Conservation (phyloP, 1,139 yeast genomes). For the Sugiyamaella grinbergsii region DNA sequence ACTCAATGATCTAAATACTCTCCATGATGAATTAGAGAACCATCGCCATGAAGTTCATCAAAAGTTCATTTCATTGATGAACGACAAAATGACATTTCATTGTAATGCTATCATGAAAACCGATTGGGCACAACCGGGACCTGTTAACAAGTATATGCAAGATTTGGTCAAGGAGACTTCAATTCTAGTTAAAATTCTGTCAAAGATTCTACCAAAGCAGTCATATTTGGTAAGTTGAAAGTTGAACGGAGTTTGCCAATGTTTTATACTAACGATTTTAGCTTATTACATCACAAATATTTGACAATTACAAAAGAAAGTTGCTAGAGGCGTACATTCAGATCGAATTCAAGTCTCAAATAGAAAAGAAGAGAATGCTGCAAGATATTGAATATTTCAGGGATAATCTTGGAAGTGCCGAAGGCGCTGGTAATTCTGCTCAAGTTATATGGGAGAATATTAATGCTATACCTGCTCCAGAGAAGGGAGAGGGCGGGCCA, state of each 20-base stretch:
- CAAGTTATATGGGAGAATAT: slow-evolving; percentile 68
- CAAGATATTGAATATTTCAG: slow-evolving; percentile 67
- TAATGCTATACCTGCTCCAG: slow-evolving; percentile 48
- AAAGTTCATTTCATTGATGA: slow-evolving; percentile 69
- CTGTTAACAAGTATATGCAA: slow-evolving; percentile 63
- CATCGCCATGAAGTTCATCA: slow-evolving; percentile 69
- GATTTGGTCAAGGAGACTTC: slow-evolving; percentile 65
- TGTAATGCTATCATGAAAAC: slow-evolving; percentile 50
- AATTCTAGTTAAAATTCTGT: slow-evolving; percentile 62
- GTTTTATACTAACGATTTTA: slow-evolving; percentile 17
- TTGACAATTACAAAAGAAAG: slow-evolving; percentile 60
- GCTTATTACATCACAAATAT: slow-evolving; percentile 45
- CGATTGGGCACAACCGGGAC: slow-evolving; percentile 55
- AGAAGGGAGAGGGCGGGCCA: slow-evolving; percentile 3
- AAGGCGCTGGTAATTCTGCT: slow-evolving; percentile 68
- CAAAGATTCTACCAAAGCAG: slow-evolving; percentile 57
- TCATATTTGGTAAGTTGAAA: slow-evolving; percentile 45
- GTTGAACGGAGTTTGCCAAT: background rate
- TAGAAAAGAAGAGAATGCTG: slow-evolving; percentile 47
- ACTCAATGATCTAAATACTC: slow-evolving; percentile 44
- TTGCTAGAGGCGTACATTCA: slow-evolving; percentile 58
- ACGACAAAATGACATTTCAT: slow-evolving; percentile 59
- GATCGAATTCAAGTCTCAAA: slow-evolving; percentile 48
- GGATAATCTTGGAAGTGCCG: slow-evolving; percentile 58
- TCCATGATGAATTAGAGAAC: slow-evolving; percentile 48